Base-by-base conservation (phyloP, 225 moss, liverwort and hornwort species). In the Takakia lepidozioides region DNA sequence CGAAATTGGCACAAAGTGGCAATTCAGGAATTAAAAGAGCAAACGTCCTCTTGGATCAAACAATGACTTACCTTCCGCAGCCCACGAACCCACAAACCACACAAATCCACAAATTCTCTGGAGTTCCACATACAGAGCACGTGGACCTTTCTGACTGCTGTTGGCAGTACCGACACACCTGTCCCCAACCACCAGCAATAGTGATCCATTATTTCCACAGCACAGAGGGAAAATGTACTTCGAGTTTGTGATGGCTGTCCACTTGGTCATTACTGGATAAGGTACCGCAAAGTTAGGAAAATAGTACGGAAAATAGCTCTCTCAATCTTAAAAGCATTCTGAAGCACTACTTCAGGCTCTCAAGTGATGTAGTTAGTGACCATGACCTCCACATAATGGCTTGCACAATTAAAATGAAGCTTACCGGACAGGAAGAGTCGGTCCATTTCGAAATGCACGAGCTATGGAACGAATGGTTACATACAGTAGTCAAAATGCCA, bases 391-490 rank as follows among this genome's bases (percentile, higher is more conserved):
- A n/a, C n/a, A 32, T 32, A 11, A 7, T 32, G 7, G 32, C 32
- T 32, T 32, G 32, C 8, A 11, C 32, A 32, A 32, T 6, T 7
- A 2, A 30, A 25, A 20, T 53, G 14, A 48, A 68, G n/a, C 73
- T 72, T 69, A 93, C 98, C 2, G 98, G 98, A 52, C 91, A 98
- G 42, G 98, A 98, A 25, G 98, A 98, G 56, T 98, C 98, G 5
- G 83, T 98, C 98, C 98, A 98, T 64, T 98, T 91, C 14, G 98
- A 98, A 61, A 91, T 91, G 65, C 98, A 98, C 5, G 87, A 81
- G 54, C 87, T 91, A 61, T 98, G 98, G 45, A 98, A 98, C 16
- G 91, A 85, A 59, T 98, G 98, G 54, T 98, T 98, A 63, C 98
- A 98, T 34, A 91, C 85, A 29, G 98, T 91, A 9, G 91, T 98